Percentiles rank a stretch among this genome's conserved stretches.
These are phyloP conservation scores for Beauveria sp. DNA, from an alignment of 2,329 filamentous ascomycete species.

Conservation along the genomic window DNA sequence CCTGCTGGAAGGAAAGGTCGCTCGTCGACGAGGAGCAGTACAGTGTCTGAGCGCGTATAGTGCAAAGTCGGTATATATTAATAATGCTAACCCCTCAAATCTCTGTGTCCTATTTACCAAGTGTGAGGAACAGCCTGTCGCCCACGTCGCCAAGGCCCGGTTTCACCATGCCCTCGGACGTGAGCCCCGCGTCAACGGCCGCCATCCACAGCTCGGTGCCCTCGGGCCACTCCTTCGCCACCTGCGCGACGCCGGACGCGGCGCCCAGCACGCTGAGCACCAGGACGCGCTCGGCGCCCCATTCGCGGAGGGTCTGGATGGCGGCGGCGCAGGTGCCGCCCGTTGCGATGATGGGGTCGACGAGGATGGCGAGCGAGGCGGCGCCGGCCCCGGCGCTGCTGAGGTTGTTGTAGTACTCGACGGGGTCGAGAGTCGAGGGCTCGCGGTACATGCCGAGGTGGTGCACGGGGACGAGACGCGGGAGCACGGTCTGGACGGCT, in stretches of 20 bases:
- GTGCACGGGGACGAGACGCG: conserved; percentile 72
- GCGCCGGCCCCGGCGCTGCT: conserved; percentile 30
- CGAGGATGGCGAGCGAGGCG: conserved; percentile 64
- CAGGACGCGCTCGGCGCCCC: conserved; percentile 78
- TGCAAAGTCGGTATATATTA: not conserved
- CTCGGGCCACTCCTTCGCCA: conserved; percentile 67
- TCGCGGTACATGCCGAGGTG: conserved; percentile 94
- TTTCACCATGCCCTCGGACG: conserved; percentile 79
- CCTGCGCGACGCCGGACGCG: conserved; percentile 50
- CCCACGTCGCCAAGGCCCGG: conserved; percentile 87
- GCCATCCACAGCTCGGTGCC: conserved; percentile 76
- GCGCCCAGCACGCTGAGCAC: conserved; percentile 71
- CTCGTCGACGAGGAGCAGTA: conserved; percentile 70
- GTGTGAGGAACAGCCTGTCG: conserved; percentile 79
- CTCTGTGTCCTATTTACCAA: conserved; percentile 54
- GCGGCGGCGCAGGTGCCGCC: conserved; percentile 84
- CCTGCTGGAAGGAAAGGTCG: conserved; percentile 73
- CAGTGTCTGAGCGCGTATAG: conserved; percentile 17
- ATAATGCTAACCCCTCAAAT: not conserved
- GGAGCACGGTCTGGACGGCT: conserved; percentile 79
- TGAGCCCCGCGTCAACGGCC: conserved; percentile 66
- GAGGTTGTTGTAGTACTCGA: conserved; percentile 99
- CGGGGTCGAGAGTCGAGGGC: conserved; percentile 74
- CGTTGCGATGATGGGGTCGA: conserved; percentile 91
- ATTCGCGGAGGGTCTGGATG: conserved; percentile 81